Evolutionary conservation across 495 filamentous ascomycete species (phyloP).

Genomic region (Entonaema liquescens): DNA sequence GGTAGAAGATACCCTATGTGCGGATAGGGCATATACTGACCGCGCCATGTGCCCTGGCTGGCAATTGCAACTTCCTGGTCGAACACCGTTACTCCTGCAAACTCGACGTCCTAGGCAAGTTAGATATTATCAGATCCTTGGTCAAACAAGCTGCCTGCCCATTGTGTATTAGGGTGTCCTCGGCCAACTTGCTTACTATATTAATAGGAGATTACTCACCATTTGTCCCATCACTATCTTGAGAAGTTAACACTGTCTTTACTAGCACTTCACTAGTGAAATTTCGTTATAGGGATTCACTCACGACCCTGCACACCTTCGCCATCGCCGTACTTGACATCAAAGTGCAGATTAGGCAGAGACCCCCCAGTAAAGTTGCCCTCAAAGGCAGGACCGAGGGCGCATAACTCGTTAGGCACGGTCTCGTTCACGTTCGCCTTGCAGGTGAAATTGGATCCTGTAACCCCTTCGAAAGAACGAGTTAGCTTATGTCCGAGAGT

Average conservation of each 20-base stretch:
- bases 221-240: background rate
- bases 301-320: slow-evolving; percentile 27
- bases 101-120: slow-evolving; percentile 50
- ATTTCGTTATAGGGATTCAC: slow-evolving; percentile 33
- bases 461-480: background rate
- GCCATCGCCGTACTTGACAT: slow-evolving; percentile 59
- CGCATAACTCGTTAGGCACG: background rate
- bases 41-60: slow-evolving; percentile 52
- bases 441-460: background rate
- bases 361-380: slow-evolving; percentile 46
- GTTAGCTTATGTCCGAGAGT: background rate
- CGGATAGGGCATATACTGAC: slow-evolving; percentile 42
- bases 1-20: background rate
- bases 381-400: background rate
- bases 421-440: background rate
- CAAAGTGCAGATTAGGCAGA: slow-evolving; percentile 59
- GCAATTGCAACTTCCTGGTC: slow-evolving; percentile 64
- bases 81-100: slow-evolving; percentile 63
- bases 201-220: background rate
- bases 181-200: background rate
- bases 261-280: background rate
- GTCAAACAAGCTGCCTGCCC: background rate
- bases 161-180: background rate
- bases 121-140: too few species aligned
- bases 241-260: background rate